Percentiles rank a stretch among this genome's conserved stretches.
Evolutionary conservation across 306 rosid genomes (phyloP).

Genomic region (Mimosa pudica): DNA sequence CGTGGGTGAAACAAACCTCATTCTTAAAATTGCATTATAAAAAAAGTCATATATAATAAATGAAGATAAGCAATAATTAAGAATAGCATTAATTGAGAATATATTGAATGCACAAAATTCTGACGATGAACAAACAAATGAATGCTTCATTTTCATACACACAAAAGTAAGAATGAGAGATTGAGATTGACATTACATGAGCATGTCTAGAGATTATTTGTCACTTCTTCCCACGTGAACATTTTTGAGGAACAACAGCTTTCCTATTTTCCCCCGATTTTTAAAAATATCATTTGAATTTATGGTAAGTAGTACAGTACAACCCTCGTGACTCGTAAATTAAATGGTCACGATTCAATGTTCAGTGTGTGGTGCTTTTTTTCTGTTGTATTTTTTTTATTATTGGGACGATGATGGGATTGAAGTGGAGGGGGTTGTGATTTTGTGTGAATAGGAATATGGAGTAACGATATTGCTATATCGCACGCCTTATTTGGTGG

Average conservation of each 20-base stretch:
- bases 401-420: no score
- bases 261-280: not conserved
- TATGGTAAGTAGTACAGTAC: not conserved
- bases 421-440: not conserved
- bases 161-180: slow-evolving; percentile 27
- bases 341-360: not conserved
- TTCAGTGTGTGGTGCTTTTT: not conserved
- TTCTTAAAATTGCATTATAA: no score
- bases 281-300: not conserved
- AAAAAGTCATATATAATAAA: not conserved
- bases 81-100: not conserved
- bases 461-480: slow-evolving; percentile 66
- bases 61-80: not conserved
- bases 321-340: not conserved
- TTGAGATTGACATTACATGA: slow-evolving; percentile 32
- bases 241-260: not conserved
- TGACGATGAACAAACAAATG: not conserved
- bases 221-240: slow-evolving; percentile 32
- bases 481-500: slow-evolving; percentile 86
- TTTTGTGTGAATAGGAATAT: slow-evolving; percentile 58
- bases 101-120: not conserved
- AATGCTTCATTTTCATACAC: not conserved
- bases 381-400: not conserved
- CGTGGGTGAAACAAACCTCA: no score
- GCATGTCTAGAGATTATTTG: slow-evolving; percentile 14